Evolutionary conservation across 2,329 filamentous ascomycete genomes (phyloP), one percentile per base, ranked within the genome.

Genomic region (Parascedosporium putredinis): DNA sequence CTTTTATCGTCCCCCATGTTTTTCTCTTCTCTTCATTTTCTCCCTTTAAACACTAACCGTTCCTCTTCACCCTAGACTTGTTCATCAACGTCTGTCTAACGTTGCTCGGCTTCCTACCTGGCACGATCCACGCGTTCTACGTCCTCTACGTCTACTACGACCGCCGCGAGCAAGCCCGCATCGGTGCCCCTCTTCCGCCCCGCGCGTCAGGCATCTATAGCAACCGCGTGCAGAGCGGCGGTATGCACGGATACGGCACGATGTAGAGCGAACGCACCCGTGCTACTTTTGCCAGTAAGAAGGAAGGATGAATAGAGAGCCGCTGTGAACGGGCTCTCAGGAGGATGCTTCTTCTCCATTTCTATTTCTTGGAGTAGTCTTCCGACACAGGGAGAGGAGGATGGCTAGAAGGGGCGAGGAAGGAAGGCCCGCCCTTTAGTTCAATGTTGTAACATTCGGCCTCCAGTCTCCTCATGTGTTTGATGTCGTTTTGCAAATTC

Each of bases 111-210:
- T 86, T 83, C 63, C 66, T 93, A 47, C 87, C 87, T 0, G 88
- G 86, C 6, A 83, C 88, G 56, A 77, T 91, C 38, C 83, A 89
- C 62, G 86, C 86, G 40, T 89, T 90, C 64, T 93, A 90, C 63
- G 57, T 88, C 53, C 81, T 89, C 66, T 94, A 89, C 63, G 73
- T 94, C 54, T 95, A 90, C 69, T 91, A 84, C 64, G 79, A 87
- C 59, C 83, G 84, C 34, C 76, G 74, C 49, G 81, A 87, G 57
- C 76, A 82, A 61, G 73, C 75, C 2, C 67, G 72, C 43, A 69
- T 76, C 29, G 84, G 84, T 4, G 69, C 72, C 9, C 72, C 73
- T 52, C 68, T 74, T 18, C 68, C 71, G 3, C 60, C 66, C 7
- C 74, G 72, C 2, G 84, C 84, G 1, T 80, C 85, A 0, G 84